Conservation (phyloP, 768 basidiomycete genomes). For the Rhodotorula toruloides region DNA sequence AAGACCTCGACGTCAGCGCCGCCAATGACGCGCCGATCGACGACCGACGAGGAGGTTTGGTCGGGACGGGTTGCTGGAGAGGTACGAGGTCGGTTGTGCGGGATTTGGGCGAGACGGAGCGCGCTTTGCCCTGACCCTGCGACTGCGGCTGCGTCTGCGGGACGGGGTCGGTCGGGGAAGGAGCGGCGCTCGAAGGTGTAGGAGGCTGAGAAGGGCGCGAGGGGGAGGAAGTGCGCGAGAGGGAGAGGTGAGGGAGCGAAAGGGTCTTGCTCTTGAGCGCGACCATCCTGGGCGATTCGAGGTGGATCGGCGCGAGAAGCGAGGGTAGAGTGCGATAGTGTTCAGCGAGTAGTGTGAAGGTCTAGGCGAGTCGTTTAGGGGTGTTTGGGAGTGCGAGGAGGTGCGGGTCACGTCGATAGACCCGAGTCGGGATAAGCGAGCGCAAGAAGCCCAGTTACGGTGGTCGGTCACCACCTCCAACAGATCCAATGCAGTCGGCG, state of each 20-base stretch:
- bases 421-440: not conserved
- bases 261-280: constrained; percentile 18
- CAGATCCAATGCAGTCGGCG: constrained; percentile 1
- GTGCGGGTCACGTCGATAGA: not conserved
- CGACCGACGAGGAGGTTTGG: not conserved
- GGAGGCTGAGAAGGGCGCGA: constrained; percentile 17
- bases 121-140: not conserved
- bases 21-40: constrained; percentile 24
- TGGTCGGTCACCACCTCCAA: too few relatives aligned
- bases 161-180: not conserved
- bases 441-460: constrained; percentile 5
- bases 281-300: not conserved
- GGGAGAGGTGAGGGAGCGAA: constrained; percentile 26
- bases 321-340: not conserved
- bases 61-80: not conserved
- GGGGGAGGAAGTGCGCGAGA: constrained; percentile 21
- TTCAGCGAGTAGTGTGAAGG: not conserved
- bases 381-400: not conserved
- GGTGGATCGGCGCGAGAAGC: not conserved
- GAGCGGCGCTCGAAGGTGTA: not conserved
- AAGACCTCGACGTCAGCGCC: constrained; percentile 13
- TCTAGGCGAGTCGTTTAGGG: not conserved
- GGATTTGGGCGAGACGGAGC: constrained; percentile 19
- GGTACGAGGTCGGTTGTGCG: constrained; percentile 9
- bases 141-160: not conserved